Evolutionary conservation across 257 asterid genomes (phyloP).

Genomic region (Orobanche coerulescens): DNA sequence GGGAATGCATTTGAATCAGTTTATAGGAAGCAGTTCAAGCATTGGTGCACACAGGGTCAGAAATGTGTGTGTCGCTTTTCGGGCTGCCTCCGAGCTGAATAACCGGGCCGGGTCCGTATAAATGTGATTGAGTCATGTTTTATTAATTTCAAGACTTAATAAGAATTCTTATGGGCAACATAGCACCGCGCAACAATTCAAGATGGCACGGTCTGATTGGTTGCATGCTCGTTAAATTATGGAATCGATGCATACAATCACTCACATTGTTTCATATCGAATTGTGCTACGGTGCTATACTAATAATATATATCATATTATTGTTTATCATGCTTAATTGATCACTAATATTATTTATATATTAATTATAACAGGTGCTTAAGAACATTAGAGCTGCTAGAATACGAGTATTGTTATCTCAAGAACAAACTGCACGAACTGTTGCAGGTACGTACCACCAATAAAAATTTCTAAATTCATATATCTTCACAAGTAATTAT

Average conservation of each 20-base stretch:
- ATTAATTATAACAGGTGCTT: slow-evolving; percentile 71
- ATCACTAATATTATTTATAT: too few relatives aligned
- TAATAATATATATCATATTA: too few relatives aligned
- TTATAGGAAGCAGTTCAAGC: slow-evolving; percentile 94
- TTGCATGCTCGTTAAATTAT: too few relatives aligned
- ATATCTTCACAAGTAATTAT: background rate
- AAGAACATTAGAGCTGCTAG: slow-evolving; percentile 73
- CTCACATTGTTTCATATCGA: too few relatives aligned
- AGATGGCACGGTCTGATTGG: too few relatives aligned
- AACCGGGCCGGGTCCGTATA: slow-evolving; percentile 49
- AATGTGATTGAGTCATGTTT: too few relatives aligned
- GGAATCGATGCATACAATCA: too few relatives aligned
- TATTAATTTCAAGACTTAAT: too few relatives aligned
- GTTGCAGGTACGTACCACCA: slow-evolving; percentile 45
- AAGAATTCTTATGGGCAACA: too few relatives aligned
- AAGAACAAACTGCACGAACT: slow-evolving; percentile 82
- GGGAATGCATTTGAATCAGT: slow-evolving; percentile 76
- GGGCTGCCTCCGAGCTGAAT: slow-evolving; percentile 62
- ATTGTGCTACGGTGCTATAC: too few relatives aligned
- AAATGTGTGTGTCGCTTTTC: slow-evolving; percentile 73
- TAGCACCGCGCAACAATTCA: too few relatives aligned
- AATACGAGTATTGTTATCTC: slow-evolving; percentile 81
- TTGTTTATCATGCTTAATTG: too few relatives aligned
- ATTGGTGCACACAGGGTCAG: slow-evolving; percentile 81
- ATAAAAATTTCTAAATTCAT: background rate